Evolutionary conservation across 192 early-diverging fungal genomes (phyloP).

Genomic region (Coemansia sp.): DNA sequence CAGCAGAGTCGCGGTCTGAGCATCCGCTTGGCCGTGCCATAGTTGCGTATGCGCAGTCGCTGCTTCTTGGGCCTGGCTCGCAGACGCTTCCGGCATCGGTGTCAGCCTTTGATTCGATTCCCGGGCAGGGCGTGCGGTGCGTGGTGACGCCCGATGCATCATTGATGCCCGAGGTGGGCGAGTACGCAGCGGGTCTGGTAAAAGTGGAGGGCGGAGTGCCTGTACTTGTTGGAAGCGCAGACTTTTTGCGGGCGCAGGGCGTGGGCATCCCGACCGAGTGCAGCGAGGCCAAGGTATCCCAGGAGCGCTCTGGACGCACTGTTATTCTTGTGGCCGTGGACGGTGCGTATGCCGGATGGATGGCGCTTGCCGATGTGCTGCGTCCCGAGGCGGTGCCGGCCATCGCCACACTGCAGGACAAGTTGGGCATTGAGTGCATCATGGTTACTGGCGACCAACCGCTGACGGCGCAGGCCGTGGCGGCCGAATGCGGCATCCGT

Average conservation of each 20-base stretch:
- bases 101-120: slow-evolving; percentile 64
- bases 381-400: slow-evolving; percentile 75
- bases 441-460: slow-evolving; percentile 96
- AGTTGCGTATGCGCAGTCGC: slow-evolving; percentile 58
- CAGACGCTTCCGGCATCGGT: slow-evolving; percentile 49
- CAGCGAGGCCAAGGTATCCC: slow-evolving; percentile 40
- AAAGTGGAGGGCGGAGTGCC: not conserved
- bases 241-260: slow-evolving; percentile 59
- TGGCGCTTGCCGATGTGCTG: slow-evolving; percentile 83
- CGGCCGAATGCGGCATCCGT: slow-evolving; percentile 76
- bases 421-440: slow-evolving; percentile 73
- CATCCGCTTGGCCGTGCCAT: slow-evolving; percentile 89
- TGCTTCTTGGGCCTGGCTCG: slow-evolving; percentile 30
- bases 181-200: slow-evolving; percentile 7
- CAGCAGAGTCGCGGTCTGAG: slow-evolving; percentile 81
- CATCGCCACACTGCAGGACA: slow-evolving; percentile 64
- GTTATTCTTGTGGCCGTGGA: slow-evolving; percentile 77
- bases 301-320: slow-evolving; percentile 73
- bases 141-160: slow-evolving; percentile 47
- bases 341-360: slow-evolving; percentile 60
- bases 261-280: slow-evolving; percentile 51
- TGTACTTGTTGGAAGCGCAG: slow-evolving; percentile 75
- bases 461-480: slow-evolving; percentile 80
- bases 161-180: slow-evolving; percentile 3
- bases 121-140: slow-evolving; percentile 72